These are phyloP conservation scores for Nannizziopsis barbatae DNA, from an alignment of 2,329 filamentous ascomycete species.

Conservation along the genomic window DNA sequence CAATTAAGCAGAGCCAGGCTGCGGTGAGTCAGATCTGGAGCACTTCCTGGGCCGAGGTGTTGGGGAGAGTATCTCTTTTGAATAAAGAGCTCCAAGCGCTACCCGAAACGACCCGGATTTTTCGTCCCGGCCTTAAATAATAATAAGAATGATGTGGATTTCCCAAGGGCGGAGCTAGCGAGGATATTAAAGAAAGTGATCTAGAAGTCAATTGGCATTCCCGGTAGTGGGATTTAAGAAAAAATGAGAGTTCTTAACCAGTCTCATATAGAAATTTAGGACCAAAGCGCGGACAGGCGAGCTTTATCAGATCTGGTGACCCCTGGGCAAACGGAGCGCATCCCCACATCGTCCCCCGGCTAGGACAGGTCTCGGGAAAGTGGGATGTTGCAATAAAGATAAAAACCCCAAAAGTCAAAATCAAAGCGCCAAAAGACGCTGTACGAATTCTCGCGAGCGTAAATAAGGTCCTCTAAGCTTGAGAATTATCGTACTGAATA, in stretches of 20 bases:
- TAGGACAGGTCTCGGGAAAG: constrained; percentile 7
- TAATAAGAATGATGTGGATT: background rate
- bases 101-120: constrained; percentile 7
- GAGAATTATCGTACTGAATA: background rate
- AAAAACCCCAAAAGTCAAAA: constrained; percentile 7
- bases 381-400: constrained; percentile 5
- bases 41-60: background rate
- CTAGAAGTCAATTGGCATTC: constrained; percentile 6
- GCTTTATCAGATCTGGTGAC: constrained; percentile 10
- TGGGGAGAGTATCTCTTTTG: constrained; percentile 3
- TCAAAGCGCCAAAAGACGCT: background rate
- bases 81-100: background rate
- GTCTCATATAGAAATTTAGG: background rate
- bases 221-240: constrained; percentile 8
- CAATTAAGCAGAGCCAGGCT: constrained; percentile 3
- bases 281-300: background rate
- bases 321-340: constrained; percentile 5
- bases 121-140: background rate
- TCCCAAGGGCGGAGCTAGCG: background rate
- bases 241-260: background rate
- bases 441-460: background rate
- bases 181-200: background rate
- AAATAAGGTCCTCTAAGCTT: background rate
- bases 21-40: constrained; percentile 3
- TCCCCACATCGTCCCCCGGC: constrained; percentile 10